Evolutionary conservation across 805 yeast species (phyloP), one percentile per base, ranked within the genome.

Genomic region (Metschnikowia proteae): DNA sequence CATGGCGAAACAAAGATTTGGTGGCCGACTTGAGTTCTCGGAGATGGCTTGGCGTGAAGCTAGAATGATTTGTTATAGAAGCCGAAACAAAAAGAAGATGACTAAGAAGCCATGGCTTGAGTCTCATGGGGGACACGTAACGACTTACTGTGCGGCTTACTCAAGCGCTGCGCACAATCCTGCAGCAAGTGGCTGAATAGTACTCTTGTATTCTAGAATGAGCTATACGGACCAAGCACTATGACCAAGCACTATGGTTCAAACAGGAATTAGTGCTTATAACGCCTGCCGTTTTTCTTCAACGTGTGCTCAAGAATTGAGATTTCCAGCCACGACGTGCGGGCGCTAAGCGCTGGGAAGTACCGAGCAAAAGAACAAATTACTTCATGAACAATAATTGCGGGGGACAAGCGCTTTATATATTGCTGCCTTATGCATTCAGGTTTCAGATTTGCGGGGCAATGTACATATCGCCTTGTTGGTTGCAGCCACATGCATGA

Each of bases 1-100:
- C 94, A 65, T 86, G 92, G 47, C 81, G 66, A 56, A 91, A 88
- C 31, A 90, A 69, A 2, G 64, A 59, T 48, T 63, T 68, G 0
- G 92, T 80, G 52, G 82, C 80, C 10, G 71, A 60, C 54, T 66
- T 59, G 25, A 73, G 62, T 41, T 61, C 50, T 6, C 57, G 51
- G 4, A 72, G 49, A 52, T 73, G 76, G 8, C 57, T 60, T 6
- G 72, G 73, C 2, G 76, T 68, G 54, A 71, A 72, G n/a, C 73
- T 59, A 3, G 66, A 55, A 31, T 54, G 7, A 6, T 25, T 43
- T 28, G 26, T 27, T 26, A 31, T 11, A 5, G 9, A 33, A 4
- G 34, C 34, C 6, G 45, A 45, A 28, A 39, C 48, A 26, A 27
- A 25, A 3, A 45, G 27, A 11, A 30, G 6, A 6, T 25, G 47